Conservation (phyloP, 2,329 filamentous ascomycete genomes). For the Aureobasidium sp. region DNA sequence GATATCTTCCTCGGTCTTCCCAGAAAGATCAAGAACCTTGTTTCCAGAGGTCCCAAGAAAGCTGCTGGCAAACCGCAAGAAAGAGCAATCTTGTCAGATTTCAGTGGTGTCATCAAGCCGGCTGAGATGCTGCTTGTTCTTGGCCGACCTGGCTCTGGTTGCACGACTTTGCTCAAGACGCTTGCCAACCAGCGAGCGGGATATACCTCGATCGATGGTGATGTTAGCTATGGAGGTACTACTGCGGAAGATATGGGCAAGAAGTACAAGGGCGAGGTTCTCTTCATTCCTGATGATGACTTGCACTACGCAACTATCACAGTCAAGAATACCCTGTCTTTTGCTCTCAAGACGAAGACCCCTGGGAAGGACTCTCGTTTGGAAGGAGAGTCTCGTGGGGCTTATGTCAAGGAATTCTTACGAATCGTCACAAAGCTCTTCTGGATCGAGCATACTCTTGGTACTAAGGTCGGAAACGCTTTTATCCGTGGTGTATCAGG, state of each 20-base stretch:
- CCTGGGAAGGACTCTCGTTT: conserved; percentile 61
- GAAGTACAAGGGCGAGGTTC: conserved; percentile 68
- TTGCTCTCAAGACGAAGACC: conserved; percentile 77
- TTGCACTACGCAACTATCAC: conserved; percentile 78
- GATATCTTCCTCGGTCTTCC: conserved; percentile 55
- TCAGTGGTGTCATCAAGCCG: conserved; percentile 50
- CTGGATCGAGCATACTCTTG: conserved; percentile 80
- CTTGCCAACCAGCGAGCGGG: conserved; percentile 48
- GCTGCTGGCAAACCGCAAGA: conserved; percentile 45
- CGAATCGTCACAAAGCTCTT: conserved; percentile 59
- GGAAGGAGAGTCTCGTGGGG: conserved; percentile 68
- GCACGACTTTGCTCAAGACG: conserved; percentile 47
- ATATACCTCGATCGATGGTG: conserved; percentile 50
- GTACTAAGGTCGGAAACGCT: conserved; percentile 76
- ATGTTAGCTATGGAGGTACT: conserved; percentile 71
- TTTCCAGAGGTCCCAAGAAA: conserved; percentile 34
- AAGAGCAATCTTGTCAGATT: conserved; percentile 49
- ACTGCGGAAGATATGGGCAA: conserved; percentile 59
- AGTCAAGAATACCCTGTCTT: conserved; percentile 77
- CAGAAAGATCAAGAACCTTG: conserved; percentile 43
- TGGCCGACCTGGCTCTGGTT: conserved; percentile 59
- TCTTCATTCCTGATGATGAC: conserved; percentile 83
- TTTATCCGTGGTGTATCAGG: conserved; percentile 65
- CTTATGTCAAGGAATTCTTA: conserved; percentile 63
- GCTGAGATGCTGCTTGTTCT: conserved; percentile 86